Conservation (phyloP, 1,284 basidiomycete genomes). For the Blastosporella zonata region DNA sequence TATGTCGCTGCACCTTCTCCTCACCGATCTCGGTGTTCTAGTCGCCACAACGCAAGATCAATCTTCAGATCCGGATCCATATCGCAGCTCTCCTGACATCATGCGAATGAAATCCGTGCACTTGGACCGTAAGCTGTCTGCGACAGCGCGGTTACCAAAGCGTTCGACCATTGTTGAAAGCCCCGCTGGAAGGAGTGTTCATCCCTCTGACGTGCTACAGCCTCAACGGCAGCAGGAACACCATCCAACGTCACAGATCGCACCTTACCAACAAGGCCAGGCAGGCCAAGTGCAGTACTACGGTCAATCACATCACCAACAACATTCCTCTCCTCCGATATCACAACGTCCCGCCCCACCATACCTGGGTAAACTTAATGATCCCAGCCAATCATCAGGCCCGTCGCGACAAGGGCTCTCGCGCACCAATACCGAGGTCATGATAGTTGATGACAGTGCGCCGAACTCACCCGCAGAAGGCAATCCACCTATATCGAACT, state of each 20-base stretch:
- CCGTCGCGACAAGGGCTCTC: slow-evolving; percentile 74
- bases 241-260: slow-evolving; percentile 28
- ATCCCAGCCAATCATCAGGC: slow-evolving; percentile 33
- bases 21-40: slow-evolving; percentile 13
- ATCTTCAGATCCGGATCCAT: slow-evolving; percentile 59
- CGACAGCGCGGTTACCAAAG: slow-evolving; percentile 88
- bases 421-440: slow-evolving; percentile 83
- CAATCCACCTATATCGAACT: slow-evolving; percentile 31
- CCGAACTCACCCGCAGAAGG: slow-evolving; percentile 66
- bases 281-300: slow-evolving; percentile 38
- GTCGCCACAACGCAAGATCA: slow-evolving; percentile 36
- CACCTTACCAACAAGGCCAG: slow-evolving; percentile 34
- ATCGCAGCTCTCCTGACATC: slow-evolving; percentile 86
- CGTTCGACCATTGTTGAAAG: slow-evolving; percentile 95
- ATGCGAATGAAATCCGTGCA: slow-evolving; percentile 93
- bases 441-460: slow-evolving; percentile 83
- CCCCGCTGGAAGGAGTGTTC: slow-evolving; percentile 86
- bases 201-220: slow-evolving; percentile 52
- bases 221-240: slow-evolving; percentile 40
- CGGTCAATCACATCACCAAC: slow-evolving; percentile 21
- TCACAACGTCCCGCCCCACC: slow-evolving; percentile 24
- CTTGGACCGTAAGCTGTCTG: slow-evolving; percentile 92
- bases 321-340: slow-evolving; percentile 31
- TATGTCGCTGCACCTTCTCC: slow-evolving; percentile 6
- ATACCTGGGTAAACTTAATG: slow-evolving; percentile 28